Evolutionary conservation across 2,329 filamentous ascomycete genomes (phyloP), one percentile per base, ranked within the genome.

Genomic region (Xylaria arbuscula): DNA sequence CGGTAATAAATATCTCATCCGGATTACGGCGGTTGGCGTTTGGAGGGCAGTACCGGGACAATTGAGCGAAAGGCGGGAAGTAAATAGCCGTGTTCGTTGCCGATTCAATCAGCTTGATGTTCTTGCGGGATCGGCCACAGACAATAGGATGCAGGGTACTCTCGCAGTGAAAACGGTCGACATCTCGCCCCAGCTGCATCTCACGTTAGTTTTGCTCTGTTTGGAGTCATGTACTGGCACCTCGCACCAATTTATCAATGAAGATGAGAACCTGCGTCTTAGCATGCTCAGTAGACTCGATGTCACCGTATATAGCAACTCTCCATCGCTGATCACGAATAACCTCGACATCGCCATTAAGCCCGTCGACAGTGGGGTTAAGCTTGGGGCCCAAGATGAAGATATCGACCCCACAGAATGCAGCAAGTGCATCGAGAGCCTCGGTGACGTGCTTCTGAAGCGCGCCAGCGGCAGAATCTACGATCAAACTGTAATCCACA

Each of bases 61-160:
- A 90, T 67, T 92, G 90, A 15, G 95, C 94, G 78, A 98, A 98
- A 0, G 95, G 92, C 34, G 96, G 96, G 78, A 99, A 98, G 83
- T 99, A 99, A 76, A 99, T 98, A 72, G 96, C 95, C 9, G 96
- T 98, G 76, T 94, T 93, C 15, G 96, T 98, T 34, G 92, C 90
- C 15, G 96, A 97, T 81, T 99, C 96, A 77, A 99, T 98, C 76
- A 96, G 84, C 84, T 98, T 98, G 83, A 99, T 97, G 80, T 98
- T 98, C 84, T 97, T 97, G 74, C 96, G 89, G 74, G 94, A 95
- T 57, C 96, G 92, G 57, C 96, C 96, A 79, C 94, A 98, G 58
- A 98, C 90, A 64, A 98, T 86, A 66, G 94, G 96, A 79, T 99
- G 96, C 78, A 97, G 88, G 32, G 93, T 77, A 66, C 74, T 78